Base-by-base conservation (phyloP, 2,329 filamentous ascomycete genomes). In the Chalaropsis ovoidea region DNA sequence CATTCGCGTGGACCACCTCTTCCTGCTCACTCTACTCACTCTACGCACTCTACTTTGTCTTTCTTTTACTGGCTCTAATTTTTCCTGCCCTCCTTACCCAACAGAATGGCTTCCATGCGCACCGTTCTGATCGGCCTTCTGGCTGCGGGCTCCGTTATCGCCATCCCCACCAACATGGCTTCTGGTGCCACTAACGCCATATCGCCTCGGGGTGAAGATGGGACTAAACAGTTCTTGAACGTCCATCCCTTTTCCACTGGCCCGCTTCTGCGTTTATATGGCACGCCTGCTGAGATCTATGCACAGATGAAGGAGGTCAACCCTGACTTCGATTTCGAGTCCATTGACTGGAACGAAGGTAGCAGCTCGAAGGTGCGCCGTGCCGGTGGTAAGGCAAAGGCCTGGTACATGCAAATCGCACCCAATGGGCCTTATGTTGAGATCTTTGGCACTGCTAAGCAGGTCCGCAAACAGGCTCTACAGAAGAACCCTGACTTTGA, bases 271-370 rank as follows among this genome's bases (percentile, higher is more conserved):
- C 41, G 15, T 7, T 24, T 65, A 13, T 47, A 65, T 52, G 70
- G 70, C 24, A 70, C 69, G 19, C 54, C 70, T 60, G 49, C 70
- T 62, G 61, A 70, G 31, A 64, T 70, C 17, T 62, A 69, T 65
- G 63, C 49, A 4, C 66, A 69, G 63, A 63, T 69, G 17, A 22
- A 67, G 10, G 22, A 65, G 61, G 54, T 69, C 35, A 69, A 70
- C 64, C 68, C 68, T 22, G 62, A 70, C 65, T 69, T 66, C 63
- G 67, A 70, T 5, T 7, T 52, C 3, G 67, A 69, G n/a, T 70
- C 68, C 61, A 49, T 49, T 47, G 43, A n/a, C 13, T 47, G 43
- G 43, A 5, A 47, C 0, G n/a, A 47, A 5, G 43, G n/a, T n/a
- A n/a, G n/a, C n/a, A n/a, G n/a, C 17, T 43, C 43, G 7, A 45